These are phyloP conservation scores for Aurifilum marmelostoma DNA, from an alignment of 2,329 filamentous ascomycete species.

Conservation along the genomic window DNA sequence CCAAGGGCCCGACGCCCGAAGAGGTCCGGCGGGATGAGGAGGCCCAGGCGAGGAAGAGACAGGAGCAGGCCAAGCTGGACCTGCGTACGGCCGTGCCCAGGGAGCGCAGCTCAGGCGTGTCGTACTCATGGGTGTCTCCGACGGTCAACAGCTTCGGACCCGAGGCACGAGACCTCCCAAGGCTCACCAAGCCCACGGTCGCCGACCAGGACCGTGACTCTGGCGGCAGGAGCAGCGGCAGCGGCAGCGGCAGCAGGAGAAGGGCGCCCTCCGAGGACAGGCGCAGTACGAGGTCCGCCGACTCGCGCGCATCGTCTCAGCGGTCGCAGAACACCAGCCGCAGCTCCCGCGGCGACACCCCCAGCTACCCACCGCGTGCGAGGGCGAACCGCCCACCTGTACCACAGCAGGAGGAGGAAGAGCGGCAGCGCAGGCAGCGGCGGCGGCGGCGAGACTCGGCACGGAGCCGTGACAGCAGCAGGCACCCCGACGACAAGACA, in stretches of 20 bases:
- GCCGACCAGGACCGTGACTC: background rate
- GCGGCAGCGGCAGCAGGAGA: background rate
- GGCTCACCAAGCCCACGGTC: background rate
- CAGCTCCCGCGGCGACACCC: background rate
- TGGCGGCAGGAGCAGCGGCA: background rate
- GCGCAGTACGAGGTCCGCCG: background rate
- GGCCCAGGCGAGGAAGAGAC: background rate
- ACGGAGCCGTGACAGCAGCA: background rate
- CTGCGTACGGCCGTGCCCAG: constrained; percentile 5
- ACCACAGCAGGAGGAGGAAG: background rate
- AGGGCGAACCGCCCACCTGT: background rate
- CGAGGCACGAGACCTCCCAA: background rate
- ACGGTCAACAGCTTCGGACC: constrained; percentile 8
- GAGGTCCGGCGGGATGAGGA: background rate
- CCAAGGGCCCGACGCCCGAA: background rate
- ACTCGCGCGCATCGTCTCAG: background rate
- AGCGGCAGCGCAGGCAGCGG: background rate
- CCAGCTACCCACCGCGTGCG: constrained; percentile 1
- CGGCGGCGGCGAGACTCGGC: background rate
- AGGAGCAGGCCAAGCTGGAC: constrained; percentile 4
- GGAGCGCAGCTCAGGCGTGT: constrained; percentile 9
- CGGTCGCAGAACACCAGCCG: background rate
- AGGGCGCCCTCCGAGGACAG: background rate
- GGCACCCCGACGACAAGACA: background rate
- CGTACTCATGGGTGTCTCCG: constrained; percentile 10